Base-by-base conservation (phyloP, 495 filamentous ascomycete species). In the Apodospora peruviana region DNA sequence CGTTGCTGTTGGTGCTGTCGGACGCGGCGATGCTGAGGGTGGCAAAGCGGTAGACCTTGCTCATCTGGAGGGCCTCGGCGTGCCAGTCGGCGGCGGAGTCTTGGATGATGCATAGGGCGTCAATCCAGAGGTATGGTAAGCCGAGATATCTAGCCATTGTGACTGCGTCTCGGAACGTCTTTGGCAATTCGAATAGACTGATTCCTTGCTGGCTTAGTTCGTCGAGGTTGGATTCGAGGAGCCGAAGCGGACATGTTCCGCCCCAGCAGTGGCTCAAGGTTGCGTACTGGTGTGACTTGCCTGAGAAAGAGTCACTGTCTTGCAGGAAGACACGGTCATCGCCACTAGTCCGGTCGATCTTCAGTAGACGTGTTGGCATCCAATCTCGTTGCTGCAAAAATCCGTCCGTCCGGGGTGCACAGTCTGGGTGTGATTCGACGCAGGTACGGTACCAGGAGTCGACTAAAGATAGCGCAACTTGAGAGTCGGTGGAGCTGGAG, bases 21-120 rank as follows among this genome's bases (percentile, higher is more conserved):
- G 16, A 9, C 17, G 32, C 43, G 3, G 43, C 43, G 3, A 73
- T 57, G 16, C 59, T 67, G 32, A 60, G 50, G 40, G 58, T 49
- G 0, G 58, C 51, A 36, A 52, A 40, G 5, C 49, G 50, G 41
- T 69, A 74, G 20, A 70, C 59, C 2, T 48, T 37, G 19, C 53
- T 50, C 70, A 75, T 74, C 4, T n/a, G 41, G 17, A 36, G 32
- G 1, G 69, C 48, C 42, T 75, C 72, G 7, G 14, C 17, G 1
- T 53, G 10, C 59, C 62, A 75, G 51, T 74, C 71, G 2, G 38
- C 12, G 0, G 20, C 40, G 3, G 34, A n/a, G 18, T 54, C 50
- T 18, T 63, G 54, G 17, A 60, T 18, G 34, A 63, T 65, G 51
- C 60, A 66, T 4, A 58, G 42, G 0, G 50, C 20, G 36, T 61